phyloP scores from a whole-genome alignment of 257 asterid species.

The Gynochthodes officinalis region DNA sequence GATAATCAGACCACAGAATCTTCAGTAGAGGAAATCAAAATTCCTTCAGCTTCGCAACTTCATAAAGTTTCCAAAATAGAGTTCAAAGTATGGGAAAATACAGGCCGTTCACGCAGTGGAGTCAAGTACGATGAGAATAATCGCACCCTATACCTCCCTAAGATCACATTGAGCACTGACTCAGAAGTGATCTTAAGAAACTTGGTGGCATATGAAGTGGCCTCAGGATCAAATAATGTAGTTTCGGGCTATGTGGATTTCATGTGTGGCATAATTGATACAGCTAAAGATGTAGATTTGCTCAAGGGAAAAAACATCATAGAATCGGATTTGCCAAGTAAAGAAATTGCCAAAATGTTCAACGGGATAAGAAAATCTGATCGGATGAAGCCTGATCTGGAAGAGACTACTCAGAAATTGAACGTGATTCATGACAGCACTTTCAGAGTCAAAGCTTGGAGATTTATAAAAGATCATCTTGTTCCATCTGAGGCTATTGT shows the following conservation, averaged over 20 bases:
- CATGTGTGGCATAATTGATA: conserved; percentile 25
- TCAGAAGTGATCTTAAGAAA: conserved; percentile 22
- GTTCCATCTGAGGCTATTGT: neutral
- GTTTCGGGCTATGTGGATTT: conserved; percentile 21
- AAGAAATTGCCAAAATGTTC: conserved; percentile 16
- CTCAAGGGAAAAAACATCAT: conserved; percentile 6
- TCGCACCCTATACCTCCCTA: neutral
- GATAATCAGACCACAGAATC: neutral
- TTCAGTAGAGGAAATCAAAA: conserved; percentile 23
- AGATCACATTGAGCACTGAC: neutral
- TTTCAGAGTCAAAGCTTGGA: neutral
- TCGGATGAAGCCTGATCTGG: neutral
- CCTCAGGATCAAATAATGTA: neutral
- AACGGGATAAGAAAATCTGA: conserved; percentile 14
- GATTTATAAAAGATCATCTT: no score
- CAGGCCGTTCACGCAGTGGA: conserved; percentile 28
- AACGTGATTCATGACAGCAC: no score
- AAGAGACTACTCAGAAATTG: neutral
- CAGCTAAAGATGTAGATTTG: conserved; percentile 21
- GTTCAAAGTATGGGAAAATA: conserved; percentile 14
- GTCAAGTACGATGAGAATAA: conserved; percentile 4
- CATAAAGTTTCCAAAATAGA: conserved; percentile 15
- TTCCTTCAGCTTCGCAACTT: conserved; percentile 36
- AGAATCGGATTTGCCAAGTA: neutral
- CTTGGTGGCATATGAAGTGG: conserved; percentile 26